Base-by-base conservation (phyloP, 805 yeast species). In the Candida khao-thaluensis region DNA sequence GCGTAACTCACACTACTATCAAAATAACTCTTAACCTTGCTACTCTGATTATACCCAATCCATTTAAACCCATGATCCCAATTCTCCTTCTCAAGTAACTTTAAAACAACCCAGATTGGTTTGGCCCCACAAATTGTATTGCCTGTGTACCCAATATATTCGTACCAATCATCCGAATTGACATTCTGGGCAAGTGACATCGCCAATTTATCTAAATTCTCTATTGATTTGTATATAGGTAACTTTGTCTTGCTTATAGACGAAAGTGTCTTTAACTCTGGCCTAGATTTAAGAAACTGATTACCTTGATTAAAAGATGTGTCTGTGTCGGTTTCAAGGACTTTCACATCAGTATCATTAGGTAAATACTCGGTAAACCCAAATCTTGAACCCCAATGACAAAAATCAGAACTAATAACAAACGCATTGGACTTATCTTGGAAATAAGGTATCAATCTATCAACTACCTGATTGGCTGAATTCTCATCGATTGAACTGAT, bases 1-100 rank as follows among this genome's bases (percentile, higher is more conserved):
- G 91, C 95, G 60, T 91, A 91, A 43, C 95, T 85, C n/a, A 91
- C 98, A 58, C 95, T 85, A 46, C 85, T 81, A 30, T 89, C 96
- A 20, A 51, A 40, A 1, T 64, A 48, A 12, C 56, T 52, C 0
- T 49, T 47, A 1, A 72, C 91, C 8, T 58, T 54, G 35, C 79
- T 76, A 54, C 95, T 85, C 60, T 91, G 97, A 1, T 82, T 65
- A 55, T 91, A 91, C 0, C 84, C 85, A 10, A 82, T 68, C 95
- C 96, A 88, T 18, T 74, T 49, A 48, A 88, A 76, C 4, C 41
- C 37, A 11, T 20, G 14, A 4, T 21, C 16, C 17, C 22, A 12
- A 16, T 42, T 21, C 29, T 7, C 40, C 12, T 36, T 47, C 31
- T 31, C 35, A 2, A 37, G 22, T 2, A 81, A 58, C 15, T 69